Base-by-base conservation (phyloP, 2,329 filamentous ascomycete species). In the Clarireedia hainanense region DNA sequence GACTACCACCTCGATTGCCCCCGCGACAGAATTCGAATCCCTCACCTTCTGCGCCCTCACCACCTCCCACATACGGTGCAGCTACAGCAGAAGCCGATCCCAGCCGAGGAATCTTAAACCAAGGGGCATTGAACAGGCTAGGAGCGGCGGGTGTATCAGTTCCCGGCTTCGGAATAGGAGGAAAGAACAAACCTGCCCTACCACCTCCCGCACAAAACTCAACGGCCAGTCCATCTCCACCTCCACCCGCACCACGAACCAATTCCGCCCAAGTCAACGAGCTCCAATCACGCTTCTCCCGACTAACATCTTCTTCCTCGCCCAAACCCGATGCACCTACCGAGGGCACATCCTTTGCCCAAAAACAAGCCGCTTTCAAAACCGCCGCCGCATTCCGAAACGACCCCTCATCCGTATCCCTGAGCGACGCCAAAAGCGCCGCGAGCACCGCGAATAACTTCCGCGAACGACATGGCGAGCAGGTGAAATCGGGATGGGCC, bases 81-180 rank as follows among this genome's bases (percentile, higher is more conserved):
- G 50, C 58, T 26, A 57, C 48, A 5, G 39, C 53, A 6, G 64
- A 69, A 51, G 63, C 63, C 26, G 65, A 68, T 30, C 55, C 68
- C n/a, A 65, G 68, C 39, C 65, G 56, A 48, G 68, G 64, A 26
- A 63, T 68, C 49, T 59, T 70, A 30, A 69, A 69, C 43, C 68
- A 69, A 56, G 76, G 74, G 6, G 78, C 84, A 6, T 64, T 81
- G 39, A 75, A 73, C 42, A 76, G 83, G 53, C 70, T 89, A 12
- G 76, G 78, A 4, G 76, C 78, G 60, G 81, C 84, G 20, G 85
- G 85, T 12, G 73, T 88, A 5, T 82, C 80, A 3, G 83, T 89
- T 0, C 80, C 85, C n/a, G 81, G 77, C 0, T 75, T 88, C 39
- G 80, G 80, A 15, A 86, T 88, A 58, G 80, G 79, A 2, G 59